phyloP scores from a whole-genome alignment of 805 yeast species.

The Starmerella floris region DNA sequence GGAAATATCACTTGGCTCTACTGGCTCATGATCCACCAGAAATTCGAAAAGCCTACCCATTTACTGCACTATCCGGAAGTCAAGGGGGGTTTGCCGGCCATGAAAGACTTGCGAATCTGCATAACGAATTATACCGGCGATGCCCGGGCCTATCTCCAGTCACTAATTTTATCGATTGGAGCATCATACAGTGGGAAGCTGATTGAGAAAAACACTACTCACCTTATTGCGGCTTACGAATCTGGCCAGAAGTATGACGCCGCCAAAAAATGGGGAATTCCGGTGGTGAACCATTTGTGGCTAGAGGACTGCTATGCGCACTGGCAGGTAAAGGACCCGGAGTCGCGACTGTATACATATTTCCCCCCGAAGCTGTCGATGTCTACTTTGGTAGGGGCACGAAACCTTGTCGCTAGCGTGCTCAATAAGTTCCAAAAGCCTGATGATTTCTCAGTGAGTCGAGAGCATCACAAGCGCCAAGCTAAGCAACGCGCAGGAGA shows the following conservation, averaged over 20 bases:
- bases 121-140: constrained; percentile 79
- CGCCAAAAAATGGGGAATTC: constrained; percentile 55
- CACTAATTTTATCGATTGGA: constrained; percentile 53
- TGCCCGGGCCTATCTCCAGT: constrained; percentile 58
- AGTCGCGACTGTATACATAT: constrained; percentile 36
- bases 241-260: constrained; percentile 65
- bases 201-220: constrained; percentile 52
- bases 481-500: constrained; percentile 57
- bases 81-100: constrained; percentile 37
- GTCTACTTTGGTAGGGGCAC: constrained; percentile 41
- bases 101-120: constrained; percentile 44
- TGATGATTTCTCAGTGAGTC: constrained; percentile 2
- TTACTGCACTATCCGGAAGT: constrained; percentile 63
- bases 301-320: constrained; percentile 61
- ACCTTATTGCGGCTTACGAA: constrained; percentile 53
- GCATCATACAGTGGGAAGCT: constrained; percentile 59
- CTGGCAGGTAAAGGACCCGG: constrained; percentile 43
- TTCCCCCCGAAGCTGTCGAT: constrained; percentile 34
- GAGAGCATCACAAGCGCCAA: constrained; percentile 22
- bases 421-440: constrained; percentile 31
- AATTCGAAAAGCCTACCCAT: constrained; percentile 45
- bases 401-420: constrained; percentile 33
- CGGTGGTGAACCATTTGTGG: constrained; percentile 73
- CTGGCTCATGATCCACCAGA: constrained; percentile 42
- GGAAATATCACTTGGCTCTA: constrained; percentile 72